phyloP scores from a whole-genome alignment of 169 alveolate species.

The Plasmodium blacklocki region DNA sequence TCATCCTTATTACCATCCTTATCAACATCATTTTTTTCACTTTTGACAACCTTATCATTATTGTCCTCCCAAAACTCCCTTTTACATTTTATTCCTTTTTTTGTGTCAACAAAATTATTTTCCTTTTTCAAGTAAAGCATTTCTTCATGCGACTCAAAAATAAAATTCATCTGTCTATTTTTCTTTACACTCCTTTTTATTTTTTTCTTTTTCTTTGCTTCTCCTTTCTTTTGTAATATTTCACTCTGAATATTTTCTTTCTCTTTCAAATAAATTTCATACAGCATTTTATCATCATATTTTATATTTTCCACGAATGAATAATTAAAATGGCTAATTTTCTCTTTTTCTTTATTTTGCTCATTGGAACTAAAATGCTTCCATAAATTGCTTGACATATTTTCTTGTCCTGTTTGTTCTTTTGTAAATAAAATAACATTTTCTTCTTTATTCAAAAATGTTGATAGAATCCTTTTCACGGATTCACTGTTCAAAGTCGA shows the following conservation, averaged over 20 bases:
- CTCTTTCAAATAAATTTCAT: constrained; percentile 70
- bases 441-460: constrained; percentile 46
- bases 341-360: background rate
- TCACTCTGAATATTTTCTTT: constrained; percentile 46
- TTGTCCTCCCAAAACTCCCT: background rate
- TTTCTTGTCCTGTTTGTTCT: constrained; percentile 1
- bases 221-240: constrained; percentile 3
- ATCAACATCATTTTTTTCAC: constrained; percentile 8
- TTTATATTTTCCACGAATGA: constrained; percentile 38
- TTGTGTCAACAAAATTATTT: constrained; percentile 2
- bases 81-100: background rate
- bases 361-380: constrained; percentile 1
- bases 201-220: constrained; percentile 25
- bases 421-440: constrained; percentile 51
- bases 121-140: constrained; percentile 55
- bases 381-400: constrained; percentile 29
- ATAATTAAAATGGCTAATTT: constrained; percentile 15
- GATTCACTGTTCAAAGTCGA: constrained; percentile 46
- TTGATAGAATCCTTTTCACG: constrained; percentile 31
- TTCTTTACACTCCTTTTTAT: constrained; percentile 9
- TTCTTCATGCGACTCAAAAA: constrained; percentile 66
- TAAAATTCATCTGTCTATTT: constrained; percentile 30
- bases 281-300: constrained; percentile 31
- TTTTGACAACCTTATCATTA: background rate
- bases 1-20: background rate